Evolutionary conservation across 2,329 filamentous ascomycete species (phyloP).

Genomic region (Fusarium nelsonii): DNA sequence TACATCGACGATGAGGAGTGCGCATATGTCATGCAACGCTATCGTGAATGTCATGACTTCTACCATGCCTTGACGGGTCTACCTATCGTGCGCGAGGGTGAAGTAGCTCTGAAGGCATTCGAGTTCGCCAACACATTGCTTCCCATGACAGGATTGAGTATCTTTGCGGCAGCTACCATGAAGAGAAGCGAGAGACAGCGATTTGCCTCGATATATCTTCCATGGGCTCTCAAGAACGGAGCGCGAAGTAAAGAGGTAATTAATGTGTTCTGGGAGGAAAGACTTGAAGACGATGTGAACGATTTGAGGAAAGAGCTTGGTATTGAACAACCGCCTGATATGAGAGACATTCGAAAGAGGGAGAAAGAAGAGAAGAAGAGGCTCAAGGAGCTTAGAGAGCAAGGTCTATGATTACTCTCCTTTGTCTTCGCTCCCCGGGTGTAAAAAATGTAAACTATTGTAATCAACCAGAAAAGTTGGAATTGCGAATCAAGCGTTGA

Average conservation of each 20-base stretch:
- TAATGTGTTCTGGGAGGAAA: slow-evolving; percentile 98
- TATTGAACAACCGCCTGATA: slow-evolving; percentile 89
- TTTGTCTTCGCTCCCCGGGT: background rate
- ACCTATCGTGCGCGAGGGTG: slow-evolving; percentile 92
- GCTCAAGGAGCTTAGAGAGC: slow-evolving; percentile 62
- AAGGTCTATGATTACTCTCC: slow-evolving; percentile 34
- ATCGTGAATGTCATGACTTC: slow-evolving; percentile 97
- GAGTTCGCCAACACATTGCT: slow-evolving; percentile 95
- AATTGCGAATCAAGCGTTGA: slow-evolving; percentile 16
- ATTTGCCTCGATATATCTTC: slow-evolving; percentile 82
- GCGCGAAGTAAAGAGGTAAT: slow-evolving; percentile 82
- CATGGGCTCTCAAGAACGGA: slow-evolving; percentile 92
- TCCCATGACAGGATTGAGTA: slow-evolving; percentile 92
- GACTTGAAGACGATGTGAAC: slow-evolving; percentile 84
- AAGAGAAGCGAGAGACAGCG: slow-evolving; percentile 82
- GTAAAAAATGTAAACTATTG: slow-evolving; percentile 25
- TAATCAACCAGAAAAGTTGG: background rate
- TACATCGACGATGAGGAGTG: slow-evolving; percentile 97
- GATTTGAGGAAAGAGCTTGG: slow-evolving; percentile 80
- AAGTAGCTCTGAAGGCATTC: slow-evolving; percentile 97
- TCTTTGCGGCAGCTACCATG: slow-evolving; percentile 87
- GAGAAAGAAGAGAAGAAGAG: slow-evolving; percentile 76
- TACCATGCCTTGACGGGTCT: slow-evolving; percentile 95
- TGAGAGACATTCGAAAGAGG: slow-evolving; percentile 80
- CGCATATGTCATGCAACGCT: slow-evolving; percentile 98